Conservation (phyloP, 352 stramenopile genomes). For the Blastocystis sp. region DNA sequence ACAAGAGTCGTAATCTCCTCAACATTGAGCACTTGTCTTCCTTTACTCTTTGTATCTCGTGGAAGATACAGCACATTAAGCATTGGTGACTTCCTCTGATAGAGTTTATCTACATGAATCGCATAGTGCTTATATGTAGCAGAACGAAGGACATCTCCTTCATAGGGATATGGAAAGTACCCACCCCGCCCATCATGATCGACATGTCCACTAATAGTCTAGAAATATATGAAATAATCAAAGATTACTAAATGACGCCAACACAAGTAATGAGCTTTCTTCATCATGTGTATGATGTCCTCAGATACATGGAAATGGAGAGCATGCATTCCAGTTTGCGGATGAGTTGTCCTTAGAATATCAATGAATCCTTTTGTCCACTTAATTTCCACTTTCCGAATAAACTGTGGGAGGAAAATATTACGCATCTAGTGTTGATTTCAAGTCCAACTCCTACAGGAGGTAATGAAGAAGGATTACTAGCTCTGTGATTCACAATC, state of each 20-base stretch:
- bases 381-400: conserved; percentile 37
- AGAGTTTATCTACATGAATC: neutral
- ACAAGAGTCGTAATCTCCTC: neutral
- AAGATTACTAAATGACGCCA: neutral
- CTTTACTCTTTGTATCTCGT: conserved; percentile 28
- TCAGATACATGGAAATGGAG: conserved; percentile 14
- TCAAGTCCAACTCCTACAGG: neutral
- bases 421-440: conserved; percentile 42
- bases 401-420: conserved; percentile 32
- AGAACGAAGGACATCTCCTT: conserved; percentile 18
- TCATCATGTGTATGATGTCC: neutral
- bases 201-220: conserved; percentile 34
- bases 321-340: neutral
- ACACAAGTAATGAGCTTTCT: neutral
- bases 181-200: conserved; percentile 39
- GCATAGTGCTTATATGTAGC: conserved; percentile 13
- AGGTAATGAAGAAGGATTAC: conserved; percentile 16
- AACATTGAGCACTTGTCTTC: conserved; percentile 46
- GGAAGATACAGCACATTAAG: conserved; percentile 39
- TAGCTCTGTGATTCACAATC: conserved; percentile 57
- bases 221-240: neutral
- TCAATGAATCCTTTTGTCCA: conserved; percentile 57
- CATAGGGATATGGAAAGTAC: conserved; percentile 43
- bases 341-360: conserved; percentile 41
- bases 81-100: neutral